Base-by-base conservation (phyloP, 495 filamentous ascomycete genomes). In the Chaetomium tenue region DNA sequence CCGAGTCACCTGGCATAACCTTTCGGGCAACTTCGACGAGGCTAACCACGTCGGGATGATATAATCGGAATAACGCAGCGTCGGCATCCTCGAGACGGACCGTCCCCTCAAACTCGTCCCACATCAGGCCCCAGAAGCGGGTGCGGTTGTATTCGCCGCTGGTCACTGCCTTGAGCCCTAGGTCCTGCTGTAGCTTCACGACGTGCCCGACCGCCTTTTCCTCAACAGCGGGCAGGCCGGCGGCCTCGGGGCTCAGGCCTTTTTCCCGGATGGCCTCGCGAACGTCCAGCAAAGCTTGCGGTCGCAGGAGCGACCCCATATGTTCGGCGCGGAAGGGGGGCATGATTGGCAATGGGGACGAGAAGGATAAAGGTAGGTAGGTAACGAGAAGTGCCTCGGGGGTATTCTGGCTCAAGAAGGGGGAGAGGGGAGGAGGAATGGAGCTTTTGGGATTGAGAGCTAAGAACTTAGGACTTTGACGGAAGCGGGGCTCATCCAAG, bases 301-400 rank as follows among this genome's bases (percentile, higher is more conserved):
- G 90, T 20, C 91, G 86, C 23, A 93, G 84, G 23, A 94, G 85
- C 33, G 89, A 93, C 67, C 91, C 91, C 66, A 96, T 78, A 70
- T 93, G 90, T 80, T 93, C 91, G 53, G 90, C 91, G 66, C 89
- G 85, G 78, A 92, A 93, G 20, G 91, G 90, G 51, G 89, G 88
- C 80, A 79, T 73, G 74, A 23, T 46, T 12, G 40, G 40, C 11
- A 5, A 44, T 15, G 40, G 40, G 16, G 16, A 18, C 2, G 16
- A 44, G 40, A 44, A 18, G 40, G 40, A 37, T 5, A 6, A 44
- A 11, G 40, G 3, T 16, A 44, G 13, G 15, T 44, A 18, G 11
- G 40, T n/a, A n/a, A n/a, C n/a, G 13, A 37, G 9, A 37, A 2
- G 40, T 18, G 16, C 28, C 28, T 44, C 18, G 18, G 44, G 44